phyloP scores from a whole-genome alignment of 2,329 filamentous ascomycete species.

The Drechslera avenae region DNA sequence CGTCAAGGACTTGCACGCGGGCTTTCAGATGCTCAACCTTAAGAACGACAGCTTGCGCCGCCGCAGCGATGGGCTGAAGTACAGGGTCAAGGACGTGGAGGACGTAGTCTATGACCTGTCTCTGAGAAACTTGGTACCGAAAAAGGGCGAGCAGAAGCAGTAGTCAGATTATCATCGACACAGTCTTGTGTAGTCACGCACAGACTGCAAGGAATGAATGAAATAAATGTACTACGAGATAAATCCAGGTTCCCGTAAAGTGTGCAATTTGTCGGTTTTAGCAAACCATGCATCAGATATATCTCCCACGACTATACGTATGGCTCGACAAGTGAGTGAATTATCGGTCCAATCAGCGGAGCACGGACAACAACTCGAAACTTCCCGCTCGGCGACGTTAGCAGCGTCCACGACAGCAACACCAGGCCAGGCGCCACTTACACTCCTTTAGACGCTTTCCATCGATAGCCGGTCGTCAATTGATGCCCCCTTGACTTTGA shows the following conservation, averaged over 20 bases:
- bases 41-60: slow-evolving; percentile 93
- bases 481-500: not conserved
- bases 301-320: not conserved
- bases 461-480: not conserved
- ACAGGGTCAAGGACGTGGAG: slow-evolving; percentile 96
- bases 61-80: slow-evolving; percentile 92
- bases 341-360: slow-evolving; percentile 10
- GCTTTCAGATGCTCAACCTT: slow-evolving; percentile 95
- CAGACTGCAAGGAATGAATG: too few relatives aligned
- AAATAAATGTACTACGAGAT: too few relatives aligned
- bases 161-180: not conserved
- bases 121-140: slow-evolving; percentile 74
- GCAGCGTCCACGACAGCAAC: slow-evolving; percentile 14
- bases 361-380: slow-evolving; percentile 26
- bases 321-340: slow-evolving; percentile 2
- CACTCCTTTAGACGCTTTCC: slow-evolving; percentile 20
- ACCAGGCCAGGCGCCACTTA: slow-evolving; percentile 26
- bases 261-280: not conserved
- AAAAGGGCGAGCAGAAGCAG: slow-evolving; percentile 27
- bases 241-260: not conserved
- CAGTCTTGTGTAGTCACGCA: too few relatives aligned
- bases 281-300: not conserved
- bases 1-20: slow-evolving; percentile 92
- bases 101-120: slow-evolving; percentile 97
- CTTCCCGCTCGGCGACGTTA: slow-evolving; percentile 22